These are phyloP conservation scores for Xylaria sp. DNA, from an alignment of 2,329 filamentous ascomycete species.

Conservation along the genomic window DNA sequence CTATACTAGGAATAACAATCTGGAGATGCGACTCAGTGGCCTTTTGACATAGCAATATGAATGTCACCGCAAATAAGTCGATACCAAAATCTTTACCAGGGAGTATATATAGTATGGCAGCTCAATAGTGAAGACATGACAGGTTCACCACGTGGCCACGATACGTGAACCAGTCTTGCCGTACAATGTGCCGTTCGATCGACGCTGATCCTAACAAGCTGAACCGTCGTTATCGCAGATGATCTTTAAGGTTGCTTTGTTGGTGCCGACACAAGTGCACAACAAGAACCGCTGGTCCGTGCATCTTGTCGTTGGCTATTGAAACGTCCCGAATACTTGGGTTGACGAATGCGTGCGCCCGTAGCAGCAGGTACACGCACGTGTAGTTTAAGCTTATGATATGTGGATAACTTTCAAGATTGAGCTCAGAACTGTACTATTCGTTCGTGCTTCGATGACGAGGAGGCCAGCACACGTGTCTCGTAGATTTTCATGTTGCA, in stretches of 20 bases:
- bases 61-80: neutral
- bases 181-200: neutral
- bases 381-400: slow-evolving; percentile 1
- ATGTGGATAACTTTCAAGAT: neutral
- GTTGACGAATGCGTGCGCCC: neutral
- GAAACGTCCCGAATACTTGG: neutral
- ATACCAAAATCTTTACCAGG: no score
- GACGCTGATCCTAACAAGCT: no score
- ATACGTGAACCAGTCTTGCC: slow-evolving; percentile 1
- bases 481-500: neutral
- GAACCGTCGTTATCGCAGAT: neutral
- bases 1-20: slow-evolving; percentile 5
- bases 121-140: neutral
- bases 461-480: neutral
- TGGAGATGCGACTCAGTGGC: slow-evolving; percentile 5
- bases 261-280: neutral
- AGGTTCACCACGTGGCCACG: slow-evolving; percentile 22
- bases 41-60: neutral
- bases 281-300: neutral
- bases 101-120: no score
- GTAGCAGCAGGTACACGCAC: neutral
- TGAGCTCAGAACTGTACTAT: neutral
- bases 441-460: neutral
- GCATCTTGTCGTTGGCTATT: neutral
- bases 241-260: neutral